Base-by-base conservation (phyloP, 148 eudicot genomes). In the Beta vulgaris region DNA sequence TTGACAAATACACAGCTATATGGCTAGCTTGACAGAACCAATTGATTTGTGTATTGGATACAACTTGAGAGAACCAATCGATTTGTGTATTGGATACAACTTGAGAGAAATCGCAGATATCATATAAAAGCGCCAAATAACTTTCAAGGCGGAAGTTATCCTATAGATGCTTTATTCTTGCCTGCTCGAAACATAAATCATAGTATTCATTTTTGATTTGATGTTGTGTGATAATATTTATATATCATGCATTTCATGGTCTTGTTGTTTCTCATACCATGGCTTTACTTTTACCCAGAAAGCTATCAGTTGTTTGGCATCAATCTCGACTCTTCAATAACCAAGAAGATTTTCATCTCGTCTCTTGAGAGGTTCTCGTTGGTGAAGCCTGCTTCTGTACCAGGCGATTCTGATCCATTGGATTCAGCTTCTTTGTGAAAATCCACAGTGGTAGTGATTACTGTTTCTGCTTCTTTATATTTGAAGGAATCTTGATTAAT, bases 301-400 rank as follows among this genome's bases (percentile, higher is more conserved):
- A 73, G 91, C 92, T 72, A 84, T 94, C 65, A 77, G 79, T 59
- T 86, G 91, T 82, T 73, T 91, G 84, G 87, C 87, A 69, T 86
- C 93, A 34, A 77, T 94, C 46, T 73, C 88, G 88, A 88, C 77
- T 78, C 96, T 76, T 79, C 89, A 0, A 73, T 76, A 13, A 85
- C 86, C 55, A 84, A 82, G 75, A 79, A 78, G 48, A 84, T 90
- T 48, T 85, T 91, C 55, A 68, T 81, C 69, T 84, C 88, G 26
- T 82, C 85, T 53, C 86, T 94, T 77, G 80, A 84, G 82, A 89
- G 86, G 53, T 83, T 87, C 84, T 80, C 85, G 61, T 78, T 77
- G 31, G 59, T 78, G 68, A 77, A 81, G 74, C 80, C 77, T 67
- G 34, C 75, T 40, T 49, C 53, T 83, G 87, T 80, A 76, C 69